Conservation (phyloP, 805 yeast genomes). For the Metschnikowia picachoensis region DNA sequence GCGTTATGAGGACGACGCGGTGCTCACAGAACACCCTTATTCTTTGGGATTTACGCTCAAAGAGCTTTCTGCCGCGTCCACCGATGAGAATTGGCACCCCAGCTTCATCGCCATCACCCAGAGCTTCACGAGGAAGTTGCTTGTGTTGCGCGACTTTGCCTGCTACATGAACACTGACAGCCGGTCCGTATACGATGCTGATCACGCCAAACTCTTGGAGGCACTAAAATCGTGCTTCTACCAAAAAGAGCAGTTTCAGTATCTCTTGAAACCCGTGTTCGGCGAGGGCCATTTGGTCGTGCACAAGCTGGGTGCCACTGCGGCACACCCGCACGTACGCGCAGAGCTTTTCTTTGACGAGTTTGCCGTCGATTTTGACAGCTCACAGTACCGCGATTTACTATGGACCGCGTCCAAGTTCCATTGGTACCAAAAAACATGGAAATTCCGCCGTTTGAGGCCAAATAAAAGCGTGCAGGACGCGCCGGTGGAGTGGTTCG, state of each 20-base stretch:
- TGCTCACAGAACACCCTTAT: constrained; percentile 71
- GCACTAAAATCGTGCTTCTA: constrained; percentile 46
- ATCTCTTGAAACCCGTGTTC: constrained; percentile 77
- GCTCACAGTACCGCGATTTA: constrained; percentile 78
- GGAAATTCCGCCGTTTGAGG: constrained; percentile 65
- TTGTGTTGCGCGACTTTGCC: constrained; percentile 70
- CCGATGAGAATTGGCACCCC: constrained; percentile 82
- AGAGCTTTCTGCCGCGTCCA: constrained; percentile 88
- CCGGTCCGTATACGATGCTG: constrained; percentile 43
- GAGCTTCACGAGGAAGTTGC: constrained; percentile 65
- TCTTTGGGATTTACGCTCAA: constrained; percentile 77
- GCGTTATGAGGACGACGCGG: constrained; percentile 79
- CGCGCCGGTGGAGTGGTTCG: constrained; percentile 77
- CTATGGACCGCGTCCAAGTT: constrained; percentile 78
- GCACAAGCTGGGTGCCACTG: constrained; percentile 75
- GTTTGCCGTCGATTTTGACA: constrained; percentile 80
- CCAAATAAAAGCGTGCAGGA: constrained; percentile 56
- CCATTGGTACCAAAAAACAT: constrained; percentile 73
- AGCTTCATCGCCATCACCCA: constrained; percentile 74
- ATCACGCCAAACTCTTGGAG: constrained; percentile 46
- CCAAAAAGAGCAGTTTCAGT: constrained; percentile 37
- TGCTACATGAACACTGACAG: constrained; percentile 81
- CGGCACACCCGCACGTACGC: constrained; percentile 60
- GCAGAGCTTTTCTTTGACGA: constrained; percentile 82
- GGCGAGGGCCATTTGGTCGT: constrained; percentile 82